A percentile compares a stretch with the other conserved stretches of the same genome.
These are phyloP conservation scores for Phaeoacremonium minimum DNA, from an alignment of 2,329 filamentous ascomycete species.

Conservation along the genomic window DNA sequence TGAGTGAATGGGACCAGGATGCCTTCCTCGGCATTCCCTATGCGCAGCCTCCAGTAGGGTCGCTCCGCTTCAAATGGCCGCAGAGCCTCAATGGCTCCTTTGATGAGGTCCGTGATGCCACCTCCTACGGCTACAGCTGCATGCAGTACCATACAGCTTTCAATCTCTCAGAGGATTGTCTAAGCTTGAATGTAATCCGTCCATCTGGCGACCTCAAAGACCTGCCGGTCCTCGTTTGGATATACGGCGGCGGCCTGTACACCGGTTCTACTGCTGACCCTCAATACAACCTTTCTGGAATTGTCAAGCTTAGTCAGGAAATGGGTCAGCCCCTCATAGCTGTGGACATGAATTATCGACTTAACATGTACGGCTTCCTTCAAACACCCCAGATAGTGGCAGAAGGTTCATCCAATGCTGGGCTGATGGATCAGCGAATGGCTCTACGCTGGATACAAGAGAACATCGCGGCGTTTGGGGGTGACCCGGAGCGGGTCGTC, in stretches of 20 bases:
- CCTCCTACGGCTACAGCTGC: slow-evolving; percentile 37
- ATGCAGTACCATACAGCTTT: slow-evolving; percentile 38
- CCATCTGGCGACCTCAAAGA: slow-evolving; percentile 25
- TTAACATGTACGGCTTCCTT: slow-evolving; percentile 50
- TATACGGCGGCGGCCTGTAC: slow-evolving; percentile 53
- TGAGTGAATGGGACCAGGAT: slow-evolving; percentile 30
- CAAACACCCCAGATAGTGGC: slow-evolving; percentile 36
- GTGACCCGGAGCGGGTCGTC: slow-evolving; percentile 38
- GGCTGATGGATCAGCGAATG: slow-evolving; percentile 43
- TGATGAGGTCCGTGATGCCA: slow-evolving; percentile 30
- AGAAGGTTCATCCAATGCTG: slow-evolving; percentile 41
- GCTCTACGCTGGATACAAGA: slow-evolving; percentile 47
- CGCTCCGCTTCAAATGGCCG: slow-evolving; percentile 31
- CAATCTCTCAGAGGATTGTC: slow-evolving; percentile 43
- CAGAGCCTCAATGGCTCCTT: slow-evolving; percentile 32
- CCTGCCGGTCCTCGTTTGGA: slow-evolving; percentile 47
- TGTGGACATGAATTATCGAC: slow-evolving; percentile 49
- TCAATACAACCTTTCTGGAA: slow-evolving; percentile 60
- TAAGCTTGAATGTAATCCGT: slow-evolving; percentile 36
- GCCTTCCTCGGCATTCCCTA: slow-evolving; percentile 34
- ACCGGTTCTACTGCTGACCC: slow-evolving; percentile 45
- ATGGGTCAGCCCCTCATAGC: slow-evolving; percentile 49
- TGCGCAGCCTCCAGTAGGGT: slow-evolving; percentile 31
- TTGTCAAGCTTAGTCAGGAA: slow-evolving; percentile 49
- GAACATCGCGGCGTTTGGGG: slow-evolving; percentile 48